Evolutionary conservation across 768 basidiomycete genomes (phyloP).

Genomic region (Collybiopsis confluens): DNA sequence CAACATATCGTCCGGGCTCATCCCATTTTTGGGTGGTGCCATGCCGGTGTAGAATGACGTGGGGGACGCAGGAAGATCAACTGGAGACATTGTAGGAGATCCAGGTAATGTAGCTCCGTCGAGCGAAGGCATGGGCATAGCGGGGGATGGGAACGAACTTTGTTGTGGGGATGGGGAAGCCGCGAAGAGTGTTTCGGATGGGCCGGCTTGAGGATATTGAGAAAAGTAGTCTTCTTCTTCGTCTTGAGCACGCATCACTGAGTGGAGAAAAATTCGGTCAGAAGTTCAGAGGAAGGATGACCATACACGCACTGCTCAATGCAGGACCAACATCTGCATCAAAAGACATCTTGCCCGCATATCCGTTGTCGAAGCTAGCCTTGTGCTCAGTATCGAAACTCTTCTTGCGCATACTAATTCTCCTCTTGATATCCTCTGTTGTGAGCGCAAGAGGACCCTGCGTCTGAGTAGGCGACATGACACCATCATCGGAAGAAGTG

Average conservation of each 20-base stretch:
- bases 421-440: constrained; percentile 16
- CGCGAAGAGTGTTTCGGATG: constrained; percentile 21
- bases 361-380: constrained; percentile 12
- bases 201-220: background rate
- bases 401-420: constrained; percentile 6
- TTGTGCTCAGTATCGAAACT: background rate
- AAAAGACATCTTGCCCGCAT: no score
- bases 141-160: constrained; percentile 6
- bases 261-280: constrained; percentile 1
- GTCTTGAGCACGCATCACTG: constrained; percentile 72
- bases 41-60: background rate
- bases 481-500: background rate
- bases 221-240: constrained; percentile 10
- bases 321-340: constrained; percentile 67
- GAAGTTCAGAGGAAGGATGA: background rate
- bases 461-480: constrained; percentile 17
- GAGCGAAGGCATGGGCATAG: background rate
- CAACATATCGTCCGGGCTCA: constrained; percentile 63
- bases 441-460: constrained; percentile 15
- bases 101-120: background rate
- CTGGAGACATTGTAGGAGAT: constrained; percentile 18
- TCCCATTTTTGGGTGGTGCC: constrained; percentile 12
- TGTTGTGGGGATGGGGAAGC: constrained; percentile 41
- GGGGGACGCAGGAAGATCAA: background rate
- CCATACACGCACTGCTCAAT: constrained; percentile 47